Percentiles rank a stretch among this genome's conserved stretches.
These are phyloP conservation scores for Umbelopsis sp. DNA, from an alignment of 192 early-diverging fungal genomes.

Conservation along the genomic window DNA sequence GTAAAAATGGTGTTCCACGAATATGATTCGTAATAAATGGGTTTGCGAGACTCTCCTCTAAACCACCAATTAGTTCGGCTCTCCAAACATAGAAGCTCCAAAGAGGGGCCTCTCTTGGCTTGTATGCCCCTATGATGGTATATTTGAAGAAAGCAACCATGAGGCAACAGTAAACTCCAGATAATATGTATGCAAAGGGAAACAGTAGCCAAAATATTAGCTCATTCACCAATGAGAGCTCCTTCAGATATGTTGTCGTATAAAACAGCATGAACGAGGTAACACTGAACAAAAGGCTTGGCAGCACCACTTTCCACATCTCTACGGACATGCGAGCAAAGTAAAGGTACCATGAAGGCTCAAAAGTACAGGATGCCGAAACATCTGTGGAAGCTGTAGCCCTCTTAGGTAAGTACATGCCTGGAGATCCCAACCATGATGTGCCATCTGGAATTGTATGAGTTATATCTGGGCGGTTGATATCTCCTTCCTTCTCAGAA, in stretches of 20 bases:
- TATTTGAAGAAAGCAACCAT: not conserved
- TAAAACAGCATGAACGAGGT: not conserved
- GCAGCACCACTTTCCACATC: not conserved
- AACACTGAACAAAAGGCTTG: not conserved
- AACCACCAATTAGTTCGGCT: not conserved
- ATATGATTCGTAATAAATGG: not conserved
- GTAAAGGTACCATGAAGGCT: conserved; percentile 10
- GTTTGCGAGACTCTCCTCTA: not conserved
- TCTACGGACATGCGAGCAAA: conserved; percentile 2
- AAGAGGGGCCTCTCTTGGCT: conserved; percentile 2
- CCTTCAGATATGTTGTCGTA: not conserved
- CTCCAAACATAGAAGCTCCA: conserved; percentile 19
- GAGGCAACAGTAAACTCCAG: not conserved
- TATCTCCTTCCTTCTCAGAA: too few relatives aligned
- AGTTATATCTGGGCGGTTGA: too few relatives aligned
- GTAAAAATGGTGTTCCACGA: not conserved
- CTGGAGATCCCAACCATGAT: conserved; percentile 10
- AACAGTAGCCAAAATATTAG: conserved; percentile 3
- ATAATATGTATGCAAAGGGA: not conserved
- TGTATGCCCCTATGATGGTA: not conserved
- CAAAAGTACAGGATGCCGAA: not conserved
- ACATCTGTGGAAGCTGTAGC: not conserved
- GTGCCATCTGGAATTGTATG: not conserved
- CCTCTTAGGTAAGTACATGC: not conserved
- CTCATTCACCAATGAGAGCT: not conserved